Conservation (phyloP, 305 asterid genomes). For the Fraxinus baroniana region DNA sequence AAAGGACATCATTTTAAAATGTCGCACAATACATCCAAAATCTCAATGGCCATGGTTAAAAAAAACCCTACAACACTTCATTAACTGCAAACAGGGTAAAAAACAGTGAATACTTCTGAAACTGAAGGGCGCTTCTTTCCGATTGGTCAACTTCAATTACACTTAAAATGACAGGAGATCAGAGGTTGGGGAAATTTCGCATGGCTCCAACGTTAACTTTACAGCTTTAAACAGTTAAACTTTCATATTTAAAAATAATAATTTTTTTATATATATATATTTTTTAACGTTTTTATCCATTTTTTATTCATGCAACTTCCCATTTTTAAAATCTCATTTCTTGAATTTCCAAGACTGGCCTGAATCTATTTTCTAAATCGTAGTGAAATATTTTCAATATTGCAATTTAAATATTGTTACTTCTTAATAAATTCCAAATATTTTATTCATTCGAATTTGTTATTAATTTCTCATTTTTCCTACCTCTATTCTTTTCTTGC, state of each 20-base stretch:
- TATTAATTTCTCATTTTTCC: slow-evolving; percentile 37
- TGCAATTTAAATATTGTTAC: slow-evolving; percentile 60
- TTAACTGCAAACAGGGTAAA: slow-evolving; percentile 31
- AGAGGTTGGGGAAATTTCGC: slow-evolving; percentile 53
- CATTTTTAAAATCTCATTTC: slow-evolving; percentile 42
- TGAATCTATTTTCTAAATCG: slow-evolving; percentile 85
- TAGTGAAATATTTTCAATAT: slow-evolving; percentile 67
- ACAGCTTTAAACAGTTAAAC: slow-evolving; percentile 61
- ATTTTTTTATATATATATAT: too few species aligned
- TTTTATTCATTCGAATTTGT: slow-evolving; percentile 40
- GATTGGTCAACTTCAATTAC: slow-evolving; percentile 52
- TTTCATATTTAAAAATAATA: slow-evolving; percentile 26
- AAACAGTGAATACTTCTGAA: slow-evolving; percentile 35
- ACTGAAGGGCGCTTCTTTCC: slow-evolving; percentile 30
- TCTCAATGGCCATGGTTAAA: too few species aligned
- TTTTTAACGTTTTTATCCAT: slow-evolving; percentile 25
- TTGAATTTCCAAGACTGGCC: slow-evolving; percentile 84
- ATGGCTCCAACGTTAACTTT: slow-evolving; percentile 74
- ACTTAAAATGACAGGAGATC: slow-evolving; percentile 84
- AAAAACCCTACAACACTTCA: background rate
- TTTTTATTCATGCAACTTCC: slow-evolving; percentile 47
- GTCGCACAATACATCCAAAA: too few species aligned
- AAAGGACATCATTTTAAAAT: too few species aligned
- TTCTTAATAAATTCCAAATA: slow-evolving; percentile 38
- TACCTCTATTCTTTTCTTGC: slow-evolving; percentile 35